Conservation (phyloP, 805 yeast species). For the Tetrapisispora phaffii region DNA sequence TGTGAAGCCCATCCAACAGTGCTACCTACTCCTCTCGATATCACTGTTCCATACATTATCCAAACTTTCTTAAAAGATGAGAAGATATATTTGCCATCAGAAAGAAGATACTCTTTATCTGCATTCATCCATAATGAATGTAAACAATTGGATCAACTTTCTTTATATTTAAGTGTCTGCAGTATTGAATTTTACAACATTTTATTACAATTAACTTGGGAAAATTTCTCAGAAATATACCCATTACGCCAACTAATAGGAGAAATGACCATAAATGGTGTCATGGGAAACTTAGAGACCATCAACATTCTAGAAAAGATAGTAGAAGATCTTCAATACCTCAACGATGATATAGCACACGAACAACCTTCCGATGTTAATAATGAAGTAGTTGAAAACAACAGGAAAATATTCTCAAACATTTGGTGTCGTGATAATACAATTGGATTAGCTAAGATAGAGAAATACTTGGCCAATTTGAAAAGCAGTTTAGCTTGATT, state of each 20-base stretch:
- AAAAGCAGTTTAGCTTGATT: slow-evolving; percentile 11
- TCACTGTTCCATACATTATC: slow-evolving; percentile 21
- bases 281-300: slow-evolving; percentile 24
- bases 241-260: slow-evolving; percentile 13
- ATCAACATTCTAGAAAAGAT: slow-evolving; percentile 18
- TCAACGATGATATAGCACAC: slow-evolving; percentile 18
- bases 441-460: slow-evolving; percentile 12
- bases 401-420: slow-evolving; percentile 7
- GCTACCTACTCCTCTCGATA: slow-evolving; percentile 23
- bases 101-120: slow-evolving; percentile 19
- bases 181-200: slow-evolving; percentile 25
- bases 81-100: slow-evolving; percentile 13
- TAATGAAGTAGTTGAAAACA: background rate
- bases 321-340: slow-evolving; percentile 11
- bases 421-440: slow-evolving; percentile 24
- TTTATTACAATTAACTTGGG: slow-evolving; percentile 24
- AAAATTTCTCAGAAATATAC: slow-evolving; percentile 18
- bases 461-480: slow-evolving; percentile 16
- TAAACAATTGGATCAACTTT: slow-evolving; percentile 18
- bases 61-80: slow-evolving; percentile 12
- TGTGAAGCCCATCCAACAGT: slow-evolving; percentile 3
- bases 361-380: slow-evolving; percentile 5
- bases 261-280: slow-evolving; percentile 28
- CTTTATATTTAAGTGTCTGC: slow-evolving; percentile 25
- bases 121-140: slow-evolving; percentile 23